Evolutionary conservation across 2,329 filamentous ascomycete genomes (phyloP).

Genomic region (Pseudogymnoascus destructans): DNA sequence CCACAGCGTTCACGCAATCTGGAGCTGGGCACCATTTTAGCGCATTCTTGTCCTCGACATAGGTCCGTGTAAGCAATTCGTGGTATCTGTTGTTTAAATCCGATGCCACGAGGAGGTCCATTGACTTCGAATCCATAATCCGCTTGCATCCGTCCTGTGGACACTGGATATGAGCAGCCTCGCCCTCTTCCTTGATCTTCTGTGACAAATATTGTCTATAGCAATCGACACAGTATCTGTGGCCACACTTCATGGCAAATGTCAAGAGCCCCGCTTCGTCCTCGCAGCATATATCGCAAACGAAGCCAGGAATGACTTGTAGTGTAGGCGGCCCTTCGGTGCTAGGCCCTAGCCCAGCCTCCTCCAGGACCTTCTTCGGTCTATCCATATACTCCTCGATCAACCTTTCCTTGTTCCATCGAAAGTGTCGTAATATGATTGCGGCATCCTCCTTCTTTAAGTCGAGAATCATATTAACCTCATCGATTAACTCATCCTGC

Average conservation of each 20-base stretch:
- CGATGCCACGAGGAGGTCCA: constrained; percentile 58
- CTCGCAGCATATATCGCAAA: constrained; percentile 93
- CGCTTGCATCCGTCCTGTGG: constrained; percentile 76
- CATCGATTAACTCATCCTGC: constrained; percentile 74
- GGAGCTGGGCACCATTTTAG: constrained; percentile 97
- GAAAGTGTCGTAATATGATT: constrained; percentile 75
- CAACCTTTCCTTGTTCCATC: constrained; percentile 93
- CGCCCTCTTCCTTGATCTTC: constrained; percentile 91
- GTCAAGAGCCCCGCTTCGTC: constrained; percentile 64
- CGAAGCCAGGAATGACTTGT: constrained; percentile 60
- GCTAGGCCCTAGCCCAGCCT: constrained; percentile 63
- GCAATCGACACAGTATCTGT: constrained; percentile 86
- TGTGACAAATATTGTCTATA: constrained; percentile 83
- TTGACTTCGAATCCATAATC: constrained; percentile 79
- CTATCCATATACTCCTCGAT: constrained; percentile 96
- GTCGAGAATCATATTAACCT: constrained; percentile 84
- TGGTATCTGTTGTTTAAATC: constrained; percentile 56
- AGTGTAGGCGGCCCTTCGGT: constrained; percentile 52
- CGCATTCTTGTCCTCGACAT: constrained; percentile 91
- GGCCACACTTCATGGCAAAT: constrained; percentile 90
- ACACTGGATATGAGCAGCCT: constrained; percentile 89
- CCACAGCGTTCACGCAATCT: constrained; percentile 88
- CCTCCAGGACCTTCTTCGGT: constrained; percentile 65
- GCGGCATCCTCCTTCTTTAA: constrained; percentile 81
- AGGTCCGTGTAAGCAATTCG: constrained; percentile 78